Evolutionary conservation across 1,284 basidiomycete species (phyloP), one percentile per base, ranked within the genome.

Genomic region (Sporisorium graminicola): DNA sequence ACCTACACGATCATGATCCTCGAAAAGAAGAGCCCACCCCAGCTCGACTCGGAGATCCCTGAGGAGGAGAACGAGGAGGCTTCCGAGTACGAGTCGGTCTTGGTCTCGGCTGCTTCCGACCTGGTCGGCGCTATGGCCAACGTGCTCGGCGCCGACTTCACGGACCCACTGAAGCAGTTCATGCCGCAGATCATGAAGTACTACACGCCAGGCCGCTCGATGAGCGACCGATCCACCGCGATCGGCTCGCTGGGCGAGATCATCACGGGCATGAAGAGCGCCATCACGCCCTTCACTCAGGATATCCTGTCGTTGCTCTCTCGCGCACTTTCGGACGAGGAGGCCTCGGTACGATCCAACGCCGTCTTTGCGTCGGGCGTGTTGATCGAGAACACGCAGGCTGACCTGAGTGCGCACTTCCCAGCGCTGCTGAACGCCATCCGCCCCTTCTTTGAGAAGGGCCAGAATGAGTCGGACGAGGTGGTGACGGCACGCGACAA

Each of bases 231-330:
- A 54, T 95, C 95, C 13, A 92, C 95, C 65, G 92, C 95, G 26
- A 93, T 98, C 66, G 97, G 97, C 31, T 93, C 92, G 75, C 89
- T 99, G 29, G 96, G 95, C 54, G 97, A 99, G 88, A 93, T 98
- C 79, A 95, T 97, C 84, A 91, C 92, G 31, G 95, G 94, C 54
- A 92, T 99, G 89, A 95, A 96, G 88, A 87, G 86, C 54, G 91
- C 92, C 31, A 90, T 98, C 75, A 96, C 94, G 0, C 91, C 92
- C 16, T 93, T 91, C 85, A 98, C 97, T 3, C 76, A 79, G 44
- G 90, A 93, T 49, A 75, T 85, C n/a, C 79, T 85, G 44, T 73
- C 81, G 24, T 58, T 82, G 31, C 77, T 85, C 14, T 85, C 84
- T 43, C 79, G 82, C 31, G 94, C 93, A 10, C 89, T 99, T 31